Base-by-base conservation (phyloP, 1,284 basidiomycete genomes). In the Irpex sp. region DNA sequence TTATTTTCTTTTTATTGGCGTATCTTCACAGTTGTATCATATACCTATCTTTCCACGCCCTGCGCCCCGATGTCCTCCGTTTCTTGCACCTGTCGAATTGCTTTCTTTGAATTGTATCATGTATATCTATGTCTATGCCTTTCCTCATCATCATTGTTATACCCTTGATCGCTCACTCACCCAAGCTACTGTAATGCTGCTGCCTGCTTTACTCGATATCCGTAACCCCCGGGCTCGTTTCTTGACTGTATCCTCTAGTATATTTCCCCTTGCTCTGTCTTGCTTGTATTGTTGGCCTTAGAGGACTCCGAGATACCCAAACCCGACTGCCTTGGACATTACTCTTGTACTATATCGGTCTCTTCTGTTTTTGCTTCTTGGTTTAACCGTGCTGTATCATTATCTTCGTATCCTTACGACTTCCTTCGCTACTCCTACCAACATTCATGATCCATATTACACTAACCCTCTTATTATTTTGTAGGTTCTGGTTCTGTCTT, bases 21-120 rank as follows among this genome's bases (percentile, higher is more conserved):
- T 58, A 58, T 59, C 49, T 63, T 63, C 67, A 69, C 72, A 72
- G 71, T 71, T 77, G 76, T 77, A 77, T 75, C 57, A 62, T 62
- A 58, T 57, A 71, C 66, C 60, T 44, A 44, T 44, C 40, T 15
- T 15, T 44, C 40, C 11, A 44, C 15, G 40, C 15, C 15, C 40
- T 15, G 11, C 15, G 8, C 8, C 40, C 40, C 40, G 8, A 9
- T 44, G 40, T 44, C 40, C 11, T 54, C 55, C 64, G 60, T 62
- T 52, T 58, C 57, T 34, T 59, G 58, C 69, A 60, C 26, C 68
- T 71, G 66, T 68, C 70, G 70, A 72, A 72, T 68, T 74, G 71
- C 71, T 72, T 66, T 72, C 40, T 64, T 66, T 63, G 65, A 71
- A 69, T 70, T 69, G 67, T 73, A 73, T 70, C 65, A 26, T 52